A percentile compares a stretch with the other conserved stretches of the same genome.
Conservation (phyloP, 1,284 basidiomycete species). For the Cutaneotrichosporon mucoides region DNA sequence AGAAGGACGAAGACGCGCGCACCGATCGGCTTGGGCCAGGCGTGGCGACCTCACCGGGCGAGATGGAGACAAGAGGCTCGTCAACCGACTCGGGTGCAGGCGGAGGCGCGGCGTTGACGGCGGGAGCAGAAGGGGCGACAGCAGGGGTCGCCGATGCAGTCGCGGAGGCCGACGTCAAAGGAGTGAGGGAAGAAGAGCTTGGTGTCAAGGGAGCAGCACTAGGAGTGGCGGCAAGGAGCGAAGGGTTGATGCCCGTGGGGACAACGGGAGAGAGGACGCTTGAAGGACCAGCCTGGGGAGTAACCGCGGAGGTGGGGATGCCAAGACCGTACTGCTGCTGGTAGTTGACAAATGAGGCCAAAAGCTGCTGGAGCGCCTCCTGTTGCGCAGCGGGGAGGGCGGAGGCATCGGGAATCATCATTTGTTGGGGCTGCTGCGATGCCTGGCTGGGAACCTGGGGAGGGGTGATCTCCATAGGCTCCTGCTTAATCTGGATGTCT, state of each 20-base stretch:
- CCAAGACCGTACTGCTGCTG: constrained; percentile 28
- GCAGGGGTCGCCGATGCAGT: background rate
- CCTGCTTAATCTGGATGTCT: constrained; percentile 34
- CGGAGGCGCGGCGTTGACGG: background rate
- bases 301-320: too few relatives aligned
- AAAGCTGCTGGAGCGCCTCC: constrained; percentile 37
- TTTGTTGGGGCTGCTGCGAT: background rate
- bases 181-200: constrained; percentile 2
- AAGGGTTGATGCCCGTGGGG: constrained; percentile 24
- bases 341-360: constrained; percentile 37
- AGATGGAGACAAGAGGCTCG: constrained; percentile 32
- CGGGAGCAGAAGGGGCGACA: background rate
- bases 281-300: background rate
- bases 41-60: constrained; percentile 18
- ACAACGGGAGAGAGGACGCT: background rate
- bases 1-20: constrained; percentile 20
- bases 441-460: constrained; percentile 3
- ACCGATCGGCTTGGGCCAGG: constrained; percentile 17
- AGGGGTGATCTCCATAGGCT: constrained; percentile 31
- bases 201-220: background rate
- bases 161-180: background rate
- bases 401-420: background rate
- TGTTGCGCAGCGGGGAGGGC: constrained; percentile 40
- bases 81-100: constrained; percentile 16
- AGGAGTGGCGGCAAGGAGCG: constrained; percentile 18